Percentiles rank a stretch among this genome's conserved stretches.
Conservation (phyloP, 1,284 basidiomycete genomes). For the Leccinum laetum region DNA sequence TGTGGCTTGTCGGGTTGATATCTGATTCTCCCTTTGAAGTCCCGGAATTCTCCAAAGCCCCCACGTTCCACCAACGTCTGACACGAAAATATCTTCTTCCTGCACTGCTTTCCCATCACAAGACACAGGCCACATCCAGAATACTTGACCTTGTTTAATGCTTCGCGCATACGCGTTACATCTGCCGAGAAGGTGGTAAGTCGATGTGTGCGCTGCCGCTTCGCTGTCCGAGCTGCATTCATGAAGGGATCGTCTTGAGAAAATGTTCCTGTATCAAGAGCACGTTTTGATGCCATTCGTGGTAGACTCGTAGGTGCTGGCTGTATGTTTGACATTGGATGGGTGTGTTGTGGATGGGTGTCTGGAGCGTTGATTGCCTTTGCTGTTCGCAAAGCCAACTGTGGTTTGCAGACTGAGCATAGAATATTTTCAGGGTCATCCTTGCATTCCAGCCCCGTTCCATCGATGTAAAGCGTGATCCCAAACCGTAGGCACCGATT, state of each 20-base stretch:
- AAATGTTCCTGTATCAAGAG: background rate
- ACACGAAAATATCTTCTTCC: background rate
- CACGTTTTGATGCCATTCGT: background rate
- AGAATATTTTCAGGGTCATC: background rate
- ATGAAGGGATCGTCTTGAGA: background rate
- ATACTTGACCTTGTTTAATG: background rate
- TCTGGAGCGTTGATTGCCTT: background rate
- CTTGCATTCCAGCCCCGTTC: background rate
- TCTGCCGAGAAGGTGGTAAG: background rate
- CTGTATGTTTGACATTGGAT: background rate
- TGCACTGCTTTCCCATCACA: background rate
- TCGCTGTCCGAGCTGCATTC: background rate
- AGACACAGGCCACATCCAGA: background rate
- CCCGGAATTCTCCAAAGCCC: background rate
- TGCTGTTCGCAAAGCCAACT: background rate
- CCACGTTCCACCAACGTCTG: background rate
- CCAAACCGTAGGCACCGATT: background rate
- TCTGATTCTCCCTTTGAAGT: too few species aligned
- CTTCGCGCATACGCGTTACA: background rate
- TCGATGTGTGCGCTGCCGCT: background rate
- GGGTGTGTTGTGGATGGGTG: background rate
- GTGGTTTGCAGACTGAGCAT: background rate
- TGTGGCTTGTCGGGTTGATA: too few species aligned
- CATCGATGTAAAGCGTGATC: background rate
- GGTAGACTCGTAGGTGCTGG: background rate